phyloP scores from a whole-genome alignment of 106 monocot genomes.

The Dendrobium officinale region DNA sequence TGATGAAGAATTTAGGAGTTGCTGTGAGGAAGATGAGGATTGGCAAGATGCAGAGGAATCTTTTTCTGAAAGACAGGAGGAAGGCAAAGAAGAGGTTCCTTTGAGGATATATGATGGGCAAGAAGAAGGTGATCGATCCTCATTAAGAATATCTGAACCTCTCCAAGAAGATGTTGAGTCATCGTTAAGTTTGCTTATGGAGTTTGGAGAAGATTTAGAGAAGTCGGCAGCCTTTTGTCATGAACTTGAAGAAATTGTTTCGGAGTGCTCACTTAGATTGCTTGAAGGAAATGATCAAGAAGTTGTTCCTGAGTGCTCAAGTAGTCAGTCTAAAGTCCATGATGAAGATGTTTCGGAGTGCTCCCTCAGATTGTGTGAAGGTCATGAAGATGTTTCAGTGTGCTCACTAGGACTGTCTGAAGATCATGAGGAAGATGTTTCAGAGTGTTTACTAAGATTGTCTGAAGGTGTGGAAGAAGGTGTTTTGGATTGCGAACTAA shows the following conservation, averaged over 20 bases:
- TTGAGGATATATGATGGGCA: background rate
- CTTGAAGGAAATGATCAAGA: slow-evolving; percentile 6
- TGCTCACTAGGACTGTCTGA: slow-evolving; percentile 58
- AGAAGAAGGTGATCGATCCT: background rate
- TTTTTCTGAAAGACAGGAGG: slow-evolving; percentile 11
- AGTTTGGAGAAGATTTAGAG: background rate
- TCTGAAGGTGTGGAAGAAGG: slow-evolving; percentile 34
- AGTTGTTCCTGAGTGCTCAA: background rate
- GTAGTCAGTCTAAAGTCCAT: background rate
- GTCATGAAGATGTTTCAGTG: slow-evolving; percentile 37
- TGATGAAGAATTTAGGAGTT: slow-evolving; percentile 78
- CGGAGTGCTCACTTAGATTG: background rate
- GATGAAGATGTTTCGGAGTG: background rate
- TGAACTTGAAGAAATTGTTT: background rate
- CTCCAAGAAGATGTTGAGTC: background rate
- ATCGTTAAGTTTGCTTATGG: background rate
- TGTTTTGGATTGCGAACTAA: background rate
- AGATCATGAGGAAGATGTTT: slow-evolving; percentile 19
- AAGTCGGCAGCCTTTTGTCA: background rate
- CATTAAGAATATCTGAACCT: background rate
- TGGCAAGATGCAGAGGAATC: slow-evolving; percentile 68
- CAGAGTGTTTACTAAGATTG: slow-evolving; percentile 54
- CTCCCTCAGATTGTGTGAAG: background rate
- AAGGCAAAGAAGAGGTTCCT: background rate
- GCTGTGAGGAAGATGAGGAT: slow-evolving; percentile 69